Conservation (phyloP, 148 eudicot genomes). For the Persicaria maculosa region DNA sequence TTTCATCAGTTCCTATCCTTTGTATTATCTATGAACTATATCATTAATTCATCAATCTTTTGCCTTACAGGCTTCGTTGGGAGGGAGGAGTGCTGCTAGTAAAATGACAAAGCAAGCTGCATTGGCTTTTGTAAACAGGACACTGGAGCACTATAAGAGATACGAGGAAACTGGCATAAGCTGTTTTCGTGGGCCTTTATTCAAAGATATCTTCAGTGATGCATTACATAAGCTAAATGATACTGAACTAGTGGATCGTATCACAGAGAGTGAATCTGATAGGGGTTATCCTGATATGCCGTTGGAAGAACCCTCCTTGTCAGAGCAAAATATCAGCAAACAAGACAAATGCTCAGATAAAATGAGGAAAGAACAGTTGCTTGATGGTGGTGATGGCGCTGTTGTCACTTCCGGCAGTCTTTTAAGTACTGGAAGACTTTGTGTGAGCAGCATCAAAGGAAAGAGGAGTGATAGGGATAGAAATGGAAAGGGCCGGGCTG, state of each 20-base stretch:
- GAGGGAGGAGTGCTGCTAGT: slow-evolving; percentile 39
- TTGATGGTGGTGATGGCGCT: not conserved
- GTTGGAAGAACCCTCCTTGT: not conserved
- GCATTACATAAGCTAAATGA: not conserved
- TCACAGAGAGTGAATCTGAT: not conserved
- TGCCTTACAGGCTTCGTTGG: slow-evolving; percentile 10
- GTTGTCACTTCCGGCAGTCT: not conserved
- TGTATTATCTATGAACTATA: not conserved
- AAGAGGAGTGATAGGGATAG: slow-evolving; percentile 61
- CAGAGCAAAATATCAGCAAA: not conserved
- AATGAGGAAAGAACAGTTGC: not conserved
- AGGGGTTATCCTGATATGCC: not conserved
- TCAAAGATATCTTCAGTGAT: slow-evolving; percentile 20
- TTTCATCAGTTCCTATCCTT: not conserved
- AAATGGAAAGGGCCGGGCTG: slow-evolving; percentile 46
- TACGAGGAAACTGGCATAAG: slow-evolving; percentile 49
- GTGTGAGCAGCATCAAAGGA: slow-evolving; percentile 41
- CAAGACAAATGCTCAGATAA: not conserved
- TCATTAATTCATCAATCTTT: not conserved
- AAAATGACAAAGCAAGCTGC: slow-evolving; percentile 59
- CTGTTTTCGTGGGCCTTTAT: slow-evolving; percentile 47
- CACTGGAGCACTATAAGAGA: slow-evolving; percentile 34
- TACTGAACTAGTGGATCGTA: not conserved
- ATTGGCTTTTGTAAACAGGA: slow-evolving; percentile 42
- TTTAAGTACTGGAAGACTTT: no score